Base-by-base conservation (phyloP, 495 filamentous ascomycete genomes). In the Cryomyces minteri region DNA sequence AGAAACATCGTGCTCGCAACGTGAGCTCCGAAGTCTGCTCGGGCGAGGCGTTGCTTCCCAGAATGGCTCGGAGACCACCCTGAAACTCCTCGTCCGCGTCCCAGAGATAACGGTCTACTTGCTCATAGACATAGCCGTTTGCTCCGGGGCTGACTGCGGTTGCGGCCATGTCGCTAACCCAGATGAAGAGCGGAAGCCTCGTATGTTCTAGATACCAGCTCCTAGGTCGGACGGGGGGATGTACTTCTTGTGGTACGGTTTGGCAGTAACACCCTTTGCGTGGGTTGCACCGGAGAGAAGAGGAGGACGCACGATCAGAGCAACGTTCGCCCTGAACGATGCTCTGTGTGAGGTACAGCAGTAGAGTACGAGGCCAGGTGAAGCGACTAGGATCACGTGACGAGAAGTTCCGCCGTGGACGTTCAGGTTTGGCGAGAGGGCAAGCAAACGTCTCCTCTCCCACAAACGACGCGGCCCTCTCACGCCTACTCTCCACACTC, bases 91-190 rank as follows among this genome's bases (percentile, higher is more conserved):
- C 54, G 50, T 76, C 73, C 44, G 54, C 51, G 40, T 62, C 66
- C 73, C 73, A 76, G 10, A 59, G 48, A 57, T 76, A 76, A n/a
- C 43, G 43, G 39, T 70, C 62, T n/a, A 76, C 48, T 37, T 66
- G 57, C 39, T 58, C 50, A 50, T 62, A 70, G 10, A 69, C 49
- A 11, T 49, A 51, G 42, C 45, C 53, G 32, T 42, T 49, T 36
- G 36, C 48, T 54, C 38, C 43, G 29, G 12, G 12, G 3, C 18
- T n/a, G 5, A 6, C 32, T 10, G 33, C 18, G 6, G 11, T 28
- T 11, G 31, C 14, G 10, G 32, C 32, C 39, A 32, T 25, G 14
- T 28, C 18, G 32, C 40, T 42, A 12, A 29, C 18, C 6, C 32
- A 14, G 39, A 32, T n/a, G 10, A 18, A 40, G 31, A 28, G 8